phyloP scores from a whole-genome alignment of 2,329 filamentous ascomycete genomes.

The Alternaria atra region DNA sequence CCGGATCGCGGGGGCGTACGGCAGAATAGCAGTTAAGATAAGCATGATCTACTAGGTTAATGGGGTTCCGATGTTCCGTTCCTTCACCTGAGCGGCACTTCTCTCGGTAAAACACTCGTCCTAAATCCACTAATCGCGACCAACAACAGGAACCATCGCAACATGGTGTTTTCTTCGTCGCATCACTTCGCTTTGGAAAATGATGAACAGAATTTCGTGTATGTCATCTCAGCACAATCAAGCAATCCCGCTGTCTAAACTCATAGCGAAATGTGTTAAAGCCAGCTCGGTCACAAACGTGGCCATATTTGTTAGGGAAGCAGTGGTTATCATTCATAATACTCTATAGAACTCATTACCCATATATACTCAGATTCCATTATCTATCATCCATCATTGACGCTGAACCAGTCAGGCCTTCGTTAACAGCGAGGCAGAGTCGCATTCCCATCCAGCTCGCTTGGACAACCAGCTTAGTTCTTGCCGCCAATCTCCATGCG shows the following conservation, averaged over 20 bases:
- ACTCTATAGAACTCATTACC: constrained; percentile 5
- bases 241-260: neutral
- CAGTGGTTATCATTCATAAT: neutral
- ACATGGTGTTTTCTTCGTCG: neutral
- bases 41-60: constrained; percentile 4
- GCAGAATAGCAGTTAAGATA: constrained; percentile 6
- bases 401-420: constrained; percentile 26
- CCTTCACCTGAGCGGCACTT: constrained; percentile 9
- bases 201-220: neutral
- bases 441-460: neutral
- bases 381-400: constrained; percentile 7
- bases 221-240: neutral
- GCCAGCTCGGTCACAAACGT: neutral
- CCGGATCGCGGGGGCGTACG: constrained; percentile 7
- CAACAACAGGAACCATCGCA: neutral
- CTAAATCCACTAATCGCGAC: neutral
- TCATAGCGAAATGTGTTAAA: too few species aligned
- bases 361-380: constrained; percentile 5
- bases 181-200: neutral
- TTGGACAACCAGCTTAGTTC: constrained; percentile 20
- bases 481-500: constrained; percentile 45
- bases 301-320: neutral
- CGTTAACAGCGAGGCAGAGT: constrained; percentile 1
- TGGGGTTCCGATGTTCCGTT: neutral
- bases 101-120: neutral